phyloP scores from a whole-genome alignment of 176 grass and related monocot genomes.

The Zoysia pacifica region DNA sequence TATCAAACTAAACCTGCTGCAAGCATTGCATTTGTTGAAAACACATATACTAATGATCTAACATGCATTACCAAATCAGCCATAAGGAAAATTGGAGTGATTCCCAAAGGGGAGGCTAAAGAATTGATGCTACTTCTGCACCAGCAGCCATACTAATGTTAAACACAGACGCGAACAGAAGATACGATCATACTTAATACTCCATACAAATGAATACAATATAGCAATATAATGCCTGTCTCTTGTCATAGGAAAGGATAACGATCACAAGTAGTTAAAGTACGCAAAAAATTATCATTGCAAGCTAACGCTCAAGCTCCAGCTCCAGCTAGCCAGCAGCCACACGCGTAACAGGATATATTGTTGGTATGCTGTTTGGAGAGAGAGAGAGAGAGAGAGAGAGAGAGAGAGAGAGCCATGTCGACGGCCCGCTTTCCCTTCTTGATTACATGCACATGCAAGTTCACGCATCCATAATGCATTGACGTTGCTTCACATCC shows the following conservation, averaged over 20 bases:
- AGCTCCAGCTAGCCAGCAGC: too few relatives aligned
- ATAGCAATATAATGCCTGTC: conserved; percentile 28
- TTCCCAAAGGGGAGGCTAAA: conserved; percentile 24
- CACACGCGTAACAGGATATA: too few relatives aligned
- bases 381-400: too few relatives aligned
- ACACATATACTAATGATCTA: conserved; percentile 39
- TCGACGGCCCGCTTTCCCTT: too few relatives aligned
- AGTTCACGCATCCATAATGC: too few relatives aligned
- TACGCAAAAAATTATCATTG: neutral
- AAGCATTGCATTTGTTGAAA: conserved; percentile 21
- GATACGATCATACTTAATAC: conserved; percentile 21
- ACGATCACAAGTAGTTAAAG: too few relatives aligned
- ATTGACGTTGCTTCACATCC: too few relatives aligned
- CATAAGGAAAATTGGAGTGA: conserved; percentile 29
- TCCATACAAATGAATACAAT: neutral
- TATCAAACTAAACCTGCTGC: neutral
- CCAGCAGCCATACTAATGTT: conserved; percentile 41
- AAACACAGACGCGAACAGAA: neutral
- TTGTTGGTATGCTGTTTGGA: too few relatives aligned
- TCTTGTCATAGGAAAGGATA: neutral
- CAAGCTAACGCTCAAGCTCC: too few relatives aligned
- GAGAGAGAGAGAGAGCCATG: too few relatives aligned
- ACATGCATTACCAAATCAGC: conserved; percentile 41
- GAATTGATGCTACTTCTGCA: conserved; percentile 47
- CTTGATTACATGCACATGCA: too few relatives aligned